Base-by-base conservation (phyloP, 768 basidiomycete genomes). In the Agaricus sinodeliciosus region DNA sequence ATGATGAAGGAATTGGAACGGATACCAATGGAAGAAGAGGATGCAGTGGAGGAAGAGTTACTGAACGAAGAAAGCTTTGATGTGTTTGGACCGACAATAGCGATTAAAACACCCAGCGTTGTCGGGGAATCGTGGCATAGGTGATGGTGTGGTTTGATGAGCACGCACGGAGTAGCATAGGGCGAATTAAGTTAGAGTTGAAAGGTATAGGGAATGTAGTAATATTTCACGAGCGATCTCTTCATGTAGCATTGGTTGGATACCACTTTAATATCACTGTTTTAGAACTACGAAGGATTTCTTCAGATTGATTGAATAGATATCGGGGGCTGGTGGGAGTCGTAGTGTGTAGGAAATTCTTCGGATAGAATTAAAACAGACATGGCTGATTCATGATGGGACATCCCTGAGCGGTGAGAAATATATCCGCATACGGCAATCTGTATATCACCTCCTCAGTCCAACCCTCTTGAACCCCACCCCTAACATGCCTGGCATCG, bases 401-500 rank as follows among this genome's bases (percentile, higher is more conserved):
- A n/a, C 28, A 28, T n/a, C 46, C 45, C 44, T 54, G 46, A 43
- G 52, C 34, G 52, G 52, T 52, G 51, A 52, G 52, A 54, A 54
- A 54, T 54, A 54, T 47, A 43, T 37, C 52, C 52, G 22, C 40
- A 52, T 52, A 35, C 19, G 51, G 51, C 45, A 52, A 44, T 13
- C 46, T 35, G 26, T 16, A 22, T 41, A 46, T 16, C n/a, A 5
- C 52, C 22, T 19, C 22, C 31, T 19, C 34, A 16, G 26, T 58
- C 54, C 57, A 49, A 60, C 60, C 54, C 62, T 56, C 56, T 49
- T 59, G 58, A 55, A 39, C 42, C 47, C 48, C 48, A 49, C 50
- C 43, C 51, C 53, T 61, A 67, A 4, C 69, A 81, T 84, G 80
- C 62, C 73, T 59, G 70, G 65, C 59, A 58, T 72, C 62, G 58